These are phyloP conservation scores for Ploettnerulaceae sp. DNA, from an alignment of 2,329 filamentous ascomycete species.

Conservation along the genomic window DNA sequence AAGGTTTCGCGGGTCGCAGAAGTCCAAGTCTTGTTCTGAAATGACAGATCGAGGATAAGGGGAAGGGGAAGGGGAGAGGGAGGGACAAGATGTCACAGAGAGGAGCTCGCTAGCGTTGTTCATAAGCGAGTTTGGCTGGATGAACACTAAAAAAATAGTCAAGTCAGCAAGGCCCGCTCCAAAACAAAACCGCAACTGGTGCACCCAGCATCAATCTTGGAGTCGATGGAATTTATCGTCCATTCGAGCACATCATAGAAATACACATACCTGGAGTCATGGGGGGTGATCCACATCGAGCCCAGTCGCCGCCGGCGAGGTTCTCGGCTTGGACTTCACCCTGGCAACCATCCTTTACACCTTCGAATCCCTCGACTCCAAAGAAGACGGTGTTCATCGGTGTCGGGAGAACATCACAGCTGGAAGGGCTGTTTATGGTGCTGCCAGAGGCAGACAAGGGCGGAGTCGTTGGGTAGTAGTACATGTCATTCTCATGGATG, in stretches of 20 bases:
- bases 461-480: slow-evolving; percentile 79
- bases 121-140: slow-evolving; percentile 62
- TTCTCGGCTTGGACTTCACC: slow-evolving; percentile 66
- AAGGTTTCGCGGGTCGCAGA: slow-evolving; percentile 87
- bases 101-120: slow-evolving; percentile 64
- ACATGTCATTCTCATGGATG: slow-evolving; percentile 53
- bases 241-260: slow-evolving; percentile 6
- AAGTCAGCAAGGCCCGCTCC: slow-evolving; percentile 14
- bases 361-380: slow-evolving; percentile 60
- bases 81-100: slow-evolving; percentile 70
- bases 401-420: slow-evolving; percentile 72
- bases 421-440: slow-evolving; percentile 79
- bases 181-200: too few relatives aligned
- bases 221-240: too few relatives aligned
- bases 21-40: slow-evolving; percentile 68
- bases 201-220: too few relatives aligned
- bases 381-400: slow-evolving; percentile 78
- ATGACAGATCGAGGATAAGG: slow-evolving; percentile 66
- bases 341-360: slow-evolving; percentile 67
- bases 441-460: slow-evolving; percentile 82
- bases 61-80: slow-evolving; percentile 80
- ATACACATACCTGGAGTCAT: slow-evolving; percentile 77
- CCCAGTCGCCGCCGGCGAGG: slow-evolving; percentile 70
- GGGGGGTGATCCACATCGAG: slow-evolving; percentile 72
- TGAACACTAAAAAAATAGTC: slow-evolving; percentile 48